Evolutionary conservation across 2,329 filamentous ascomycete species (phyloP), one percentile per base, ranked within the genome.

Genomic region (Trichophyton simii): DNA sequence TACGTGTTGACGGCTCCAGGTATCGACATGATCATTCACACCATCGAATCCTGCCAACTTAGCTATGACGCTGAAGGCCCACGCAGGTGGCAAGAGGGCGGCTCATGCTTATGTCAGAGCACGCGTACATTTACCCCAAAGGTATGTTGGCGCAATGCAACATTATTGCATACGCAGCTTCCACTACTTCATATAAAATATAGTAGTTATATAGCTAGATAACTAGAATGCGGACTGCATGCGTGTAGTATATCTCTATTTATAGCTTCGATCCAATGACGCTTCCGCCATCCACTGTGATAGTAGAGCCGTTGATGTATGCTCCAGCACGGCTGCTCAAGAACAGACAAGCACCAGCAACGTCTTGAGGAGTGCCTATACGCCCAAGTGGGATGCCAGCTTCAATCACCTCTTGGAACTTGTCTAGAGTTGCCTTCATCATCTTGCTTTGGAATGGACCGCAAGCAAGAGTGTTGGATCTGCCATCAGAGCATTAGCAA

Each of bases 341-440:
- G 73, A 87, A 91, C 61, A 91, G 73, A 70, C 87, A 88, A 9
- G 86, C 80, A 0, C 87, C 87, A 0, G 86, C 87, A 3, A 88
- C 84, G 71, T 91, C 87, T 69, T 85, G 75, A 0, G 85, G 81
- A 18, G 75, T 80, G 0, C 87, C 87, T 67, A 89, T 87, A 36
- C 87, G 76, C 0, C 82, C 80, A 66, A 89, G 69, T 8, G 87
- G 87, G 63, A 87, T 84, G 2, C 83, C 79, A 0, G 72, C 75
- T 50, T 78, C 74, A 20, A 83, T 73, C 1, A 73, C 72, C 46
- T 82, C 78, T 58, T 75, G 74, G 60, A 76, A 80, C 60, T 77
- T 75, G 36, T 79, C 70, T 54, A 83, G 70, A 0, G 79, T 80
- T 36, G 77, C 80, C n/a, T 74, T 76, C 65, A 80, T 81, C 79